A percentile compares a stretch with the other conserved stretches of the same genome.
phyloP scores from a whole-genome alignment of 345 rosid genomes.

The Acer yangbiense region DNA sequence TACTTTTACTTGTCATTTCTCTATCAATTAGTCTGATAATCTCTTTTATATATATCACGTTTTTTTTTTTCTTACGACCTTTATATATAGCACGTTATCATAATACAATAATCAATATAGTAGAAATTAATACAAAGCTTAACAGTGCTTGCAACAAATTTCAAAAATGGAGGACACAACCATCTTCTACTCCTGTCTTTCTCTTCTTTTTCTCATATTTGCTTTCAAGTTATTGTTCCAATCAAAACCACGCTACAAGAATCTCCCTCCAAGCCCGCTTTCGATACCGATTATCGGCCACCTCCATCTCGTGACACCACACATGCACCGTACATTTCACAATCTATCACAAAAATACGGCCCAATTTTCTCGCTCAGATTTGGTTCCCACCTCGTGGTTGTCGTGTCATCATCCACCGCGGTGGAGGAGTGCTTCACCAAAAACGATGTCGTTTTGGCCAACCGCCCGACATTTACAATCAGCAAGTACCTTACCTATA shows the following conservation, averaged over 20 bases:
- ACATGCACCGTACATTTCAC: constrained; percentile 22
- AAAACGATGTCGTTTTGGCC: constrained; percentile 50
- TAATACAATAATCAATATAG: no score
- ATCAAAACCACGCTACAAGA: constrained; percentile 10
- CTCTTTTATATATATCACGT: no score
- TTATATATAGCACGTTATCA: no score
- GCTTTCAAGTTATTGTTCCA: constrained; percentile 1
- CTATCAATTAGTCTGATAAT: no score
- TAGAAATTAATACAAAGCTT: background rate
- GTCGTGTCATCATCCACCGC: constrained; percentile 38
- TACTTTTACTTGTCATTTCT: no score
- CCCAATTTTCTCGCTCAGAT: constrained; percentile 39
- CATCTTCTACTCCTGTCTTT: constrained; percentile 7
- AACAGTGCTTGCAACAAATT: background rate
- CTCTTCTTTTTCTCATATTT: constrained; percentile 12
- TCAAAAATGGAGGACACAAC: background rate
- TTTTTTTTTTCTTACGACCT: no score
- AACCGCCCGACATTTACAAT: constrained; percentile 34
- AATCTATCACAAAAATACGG: constrained; percentile 42
- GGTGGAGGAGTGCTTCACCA: constrained; percentile 57
- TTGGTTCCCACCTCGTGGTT: constrained; percentile 35
- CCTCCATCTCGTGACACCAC: constrained; percentile 41
- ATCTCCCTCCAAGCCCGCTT: constrained; percentile 46
- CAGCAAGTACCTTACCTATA: constrained; percentile 44
- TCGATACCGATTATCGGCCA: constrained; percentile 48